Evolutionary conservation across 352 stramenopile genomes (phyloP).

Genomic region (Thraustochytrium sp.): DNA sequence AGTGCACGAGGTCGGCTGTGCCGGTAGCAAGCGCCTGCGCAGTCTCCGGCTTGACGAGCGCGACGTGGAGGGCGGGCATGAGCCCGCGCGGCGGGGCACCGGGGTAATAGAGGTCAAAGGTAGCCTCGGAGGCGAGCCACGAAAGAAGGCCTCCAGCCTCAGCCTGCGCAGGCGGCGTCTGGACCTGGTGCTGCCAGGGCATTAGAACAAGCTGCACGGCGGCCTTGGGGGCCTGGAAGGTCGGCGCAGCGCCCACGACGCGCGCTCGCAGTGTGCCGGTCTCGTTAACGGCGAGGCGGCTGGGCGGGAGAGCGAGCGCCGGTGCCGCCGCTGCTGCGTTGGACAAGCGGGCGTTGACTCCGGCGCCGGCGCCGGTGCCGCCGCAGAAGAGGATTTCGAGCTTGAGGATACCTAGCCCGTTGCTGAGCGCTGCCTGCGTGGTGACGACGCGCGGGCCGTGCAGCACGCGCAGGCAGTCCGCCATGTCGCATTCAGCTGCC

Average conservation of each 20-base stretch:
- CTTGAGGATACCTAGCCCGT: slow-evolving; percentile 3
- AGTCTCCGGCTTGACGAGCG: not conserved
- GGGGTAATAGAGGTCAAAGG: slow-evolving; percentile 29
- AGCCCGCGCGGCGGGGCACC: not conserved
- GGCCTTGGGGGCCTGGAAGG: no score
- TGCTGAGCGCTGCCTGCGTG: slow-evolving; percentile 16
- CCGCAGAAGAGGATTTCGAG: not conserved
- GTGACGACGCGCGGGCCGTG: not conserved
- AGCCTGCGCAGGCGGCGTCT: not conserved
- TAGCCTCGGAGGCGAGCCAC: not conserved
- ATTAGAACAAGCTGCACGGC: not conserved
- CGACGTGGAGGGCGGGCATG: not conserved
- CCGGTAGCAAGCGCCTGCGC: not conserved
- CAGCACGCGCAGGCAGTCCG: not conserved
- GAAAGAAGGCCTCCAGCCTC: not conserved
- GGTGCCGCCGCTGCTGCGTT: no score
- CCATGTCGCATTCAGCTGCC: not conserved
- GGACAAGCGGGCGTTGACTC: no score
- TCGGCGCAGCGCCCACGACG: no score
- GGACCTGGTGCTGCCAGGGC: not conserved
- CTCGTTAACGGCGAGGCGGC: no score
- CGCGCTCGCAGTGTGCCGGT: no score
- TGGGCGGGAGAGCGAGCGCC: no score
- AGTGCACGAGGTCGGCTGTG: not conserved
- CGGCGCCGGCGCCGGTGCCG: no score